A percentile compares a stretch with the other conserved stretches of the same genome.
phyloP scores from a whole-genome alignment of 73 alveolate species.

The Tetrahymena malaccensis region DNA sequence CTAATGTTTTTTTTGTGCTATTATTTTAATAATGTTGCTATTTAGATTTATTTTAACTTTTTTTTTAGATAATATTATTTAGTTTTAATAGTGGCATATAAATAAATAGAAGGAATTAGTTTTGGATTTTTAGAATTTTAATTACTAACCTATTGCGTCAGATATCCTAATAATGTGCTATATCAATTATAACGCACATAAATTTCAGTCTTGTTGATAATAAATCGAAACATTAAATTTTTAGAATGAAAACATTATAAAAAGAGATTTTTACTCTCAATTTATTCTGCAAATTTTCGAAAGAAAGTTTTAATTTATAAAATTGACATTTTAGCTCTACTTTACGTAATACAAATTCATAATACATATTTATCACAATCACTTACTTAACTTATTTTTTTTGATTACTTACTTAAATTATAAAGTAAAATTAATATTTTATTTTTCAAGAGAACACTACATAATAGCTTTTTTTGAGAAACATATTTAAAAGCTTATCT shows the following conservation, averaged over 20 bases:
- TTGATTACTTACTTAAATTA: background rate
- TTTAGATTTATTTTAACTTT: background rate
- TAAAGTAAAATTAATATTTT: too few species aligned
- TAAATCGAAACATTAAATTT: background rate
- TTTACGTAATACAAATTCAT: background rate
- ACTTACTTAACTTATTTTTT: background rate
- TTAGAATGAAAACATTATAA: background rate
- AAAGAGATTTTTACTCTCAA: background rate
- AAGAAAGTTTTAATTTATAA: background rate
- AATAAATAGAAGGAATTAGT: background rate
- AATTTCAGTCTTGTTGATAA: background rate
- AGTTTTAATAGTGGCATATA: background rate
- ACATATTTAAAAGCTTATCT: too few species aligned
- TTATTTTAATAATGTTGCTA: background rate
- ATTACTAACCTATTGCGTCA: background rate
- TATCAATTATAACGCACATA: background rate
- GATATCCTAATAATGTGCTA: background rate
- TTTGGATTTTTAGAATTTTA: background rate
- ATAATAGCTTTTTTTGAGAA: too few species aligned
- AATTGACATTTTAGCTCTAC: background rate
- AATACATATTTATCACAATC: background rate
- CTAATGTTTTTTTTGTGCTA: background rate
- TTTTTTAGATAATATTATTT: background rate
- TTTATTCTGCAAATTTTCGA: background rate
- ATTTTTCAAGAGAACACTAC: too few species aligned